Evolutionary conservation across 257 asterid genomes (phyloP).

Genomic region (Eucommia ulmoides): DNA sequence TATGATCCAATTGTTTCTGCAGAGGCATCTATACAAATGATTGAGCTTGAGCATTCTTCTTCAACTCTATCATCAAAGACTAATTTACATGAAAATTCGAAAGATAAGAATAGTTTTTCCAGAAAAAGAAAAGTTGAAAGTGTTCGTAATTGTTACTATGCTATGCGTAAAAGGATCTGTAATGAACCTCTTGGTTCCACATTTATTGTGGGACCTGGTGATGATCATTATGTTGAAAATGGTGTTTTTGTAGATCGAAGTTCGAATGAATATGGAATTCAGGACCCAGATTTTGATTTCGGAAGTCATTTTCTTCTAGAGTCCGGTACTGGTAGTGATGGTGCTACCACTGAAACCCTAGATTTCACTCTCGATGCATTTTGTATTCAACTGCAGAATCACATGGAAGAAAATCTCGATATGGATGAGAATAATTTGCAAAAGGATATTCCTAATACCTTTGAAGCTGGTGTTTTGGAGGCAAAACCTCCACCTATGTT

Average conservation of each 20-base stretch:
- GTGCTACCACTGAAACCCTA: slow-evolving; percentile 12
- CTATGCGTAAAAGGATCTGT: slow-evolving; percentile 57
- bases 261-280: slow-evolving; percentile 23
- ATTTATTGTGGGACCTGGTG: slow-evolving; percentile 21
- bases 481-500: slow-evolving; percentile 2
- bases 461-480: slow-evolving; percentile 25
- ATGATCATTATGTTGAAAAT: slow-evolving; percentile 17
- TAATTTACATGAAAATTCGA: slow-evolving; percentile 21
- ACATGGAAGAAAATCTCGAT: slow-evolving; percentile 13
- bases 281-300: slow-evolving; percentile 18
- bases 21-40: slow-evolving; percentile 47
- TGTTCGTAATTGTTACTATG: slow-evolving; percentile 40
- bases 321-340: slow-evolving; percentile 11
- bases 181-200: slow-evolving; percentile 26
- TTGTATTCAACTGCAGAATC: slow-evolving; percentile 12
- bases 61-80: slow-evolving; percentile 21
- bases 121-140: slow-evolving; percentile 53
- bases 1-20: slow-evolving; percentile 56
- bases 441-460: slow-evolving; percentile 15
- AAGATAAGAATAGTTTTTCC: slow-evolving; percentile 19
- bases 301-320: slow-evolving; percentile 16
- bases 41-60: slow-evolving; percentile 29
- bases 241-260: slow-evolving; percentile 16
- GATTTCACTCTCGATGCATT: slow-evolving; percentile 14
- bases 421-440: slow-evolving; percentile 10